Base-by-base conservation (phyloP, 1,139 yeast genomes). In the Debaryomyces subglobosus region DNA sequence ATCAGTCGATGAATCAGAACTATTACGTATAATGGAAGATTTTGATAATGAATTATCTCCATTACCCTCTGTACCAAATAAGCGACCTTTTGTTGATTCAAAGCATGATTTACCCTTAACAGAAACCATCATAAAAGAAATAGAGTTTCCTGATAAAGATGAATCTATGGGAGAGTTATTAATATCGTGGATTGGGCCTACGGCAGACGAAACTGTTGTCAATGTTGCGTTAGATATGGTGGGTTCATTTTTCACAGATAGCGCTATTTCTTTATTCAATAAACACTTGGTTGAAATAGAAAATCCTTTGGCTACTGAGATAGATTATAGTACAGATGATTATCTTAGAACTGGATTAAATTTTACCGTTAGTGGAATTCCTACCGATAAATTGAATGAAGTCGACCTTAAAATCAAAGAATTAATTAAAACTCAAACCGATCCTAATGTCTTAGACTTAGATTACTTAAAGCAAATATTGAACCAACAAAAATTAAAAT, bases 121-220 rank as follows among this genome's bases (percentile, higher is more conserved):
- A n/a, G 62, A 62, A 35, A 72, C 77, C 4, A 57, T 71, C 3
- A 69, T 79, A 15, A 77, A 79, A 43, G 75, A 72, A 8, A 79
- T 91, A 29, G 86, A 84, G 51, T 94, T 94, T 61, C 97, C 99
- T 1, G 98, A 94, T 57, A 78, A 82, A 48, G 97, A 91, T 62
- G 97, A 91, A 64, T 77, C 89, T 5, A 82, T 84, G 68, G 96
- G 97, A 27, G 96, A 89, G 58, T 64, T 89, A 1, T 63, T 79
- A 29, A 69, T 94, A 32, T 73, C 88, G 2, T 94, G 97, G 96
- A 78, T 89, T 47, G 98, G 98, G 8, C 96, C 96, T 2, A 68
- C 72, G 15, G 79, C 80, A 27, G 64, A 69, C 15, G 83, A 86
- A 42, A 64, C 74, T 15, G 62, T 84, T 20, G 69, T 70, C 10